Base-by-base conservation (phyloP, 129 eudicot genomes). In the Centella asiatica region DNA sequence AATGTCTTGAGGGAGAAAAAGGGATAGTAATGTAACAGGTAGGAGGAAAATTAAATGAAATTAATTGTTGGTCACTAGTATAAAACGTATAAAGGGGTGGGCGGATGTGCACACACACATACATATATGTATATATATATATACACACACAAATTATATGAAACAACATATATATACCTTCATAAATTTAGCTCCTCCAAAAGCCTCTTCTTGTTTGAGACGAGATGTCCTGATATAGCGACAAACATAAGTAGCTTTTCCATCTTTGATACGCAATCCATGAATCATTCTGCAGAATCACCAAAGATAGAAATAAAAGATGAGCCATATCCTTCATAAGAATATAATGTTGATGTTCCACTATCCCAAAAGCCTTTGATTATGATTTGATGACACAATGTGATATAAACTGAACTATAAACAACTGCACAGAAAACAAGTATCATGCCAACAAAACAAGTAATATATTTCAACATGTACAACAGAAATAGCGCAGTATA, bases 181-280 rank as follows among this genome's bases (percentile, higher is more conserved):
- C 81, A 74, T 67, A 85, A 92, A 87, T 58, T 87, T 92, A 33
- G 96, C 69, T 59, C 82, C 96, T 57, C 85, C 84, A 71, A 79
- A 85, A 67, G 40, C 83, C 55, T 87, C 99, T 71, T 92, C 99
- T 74, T 92, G 99, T 57, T 69, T 73, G 57, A 92, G 80, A 52
- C 90, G 87, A 44, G 99, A 87, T 60, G 99, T 92, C 65, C 53
- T 76, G 25, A 92, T 88, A 80, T 77, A 92, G 39, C 99, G 99
- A 6, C 96, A 87, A 66, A 92, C 88, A 71, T 87, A 92, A 26
- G 99, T 84, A 55, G 96, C 90, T 74, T 84, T 87, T 44, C 99
- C 99, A 84, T 87, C 90, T 77, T 92, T 92, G 34, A 92, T 92
- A 37, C 90, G 88, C 67, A 92, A 29, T 15, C 99, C 99, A 78